A percentile compares a stretch with the other conserved stretches of the same genome.
phyloP scores from a whole-genome alignment of 83 land plant species.

The Larix sibirica region DNA sequence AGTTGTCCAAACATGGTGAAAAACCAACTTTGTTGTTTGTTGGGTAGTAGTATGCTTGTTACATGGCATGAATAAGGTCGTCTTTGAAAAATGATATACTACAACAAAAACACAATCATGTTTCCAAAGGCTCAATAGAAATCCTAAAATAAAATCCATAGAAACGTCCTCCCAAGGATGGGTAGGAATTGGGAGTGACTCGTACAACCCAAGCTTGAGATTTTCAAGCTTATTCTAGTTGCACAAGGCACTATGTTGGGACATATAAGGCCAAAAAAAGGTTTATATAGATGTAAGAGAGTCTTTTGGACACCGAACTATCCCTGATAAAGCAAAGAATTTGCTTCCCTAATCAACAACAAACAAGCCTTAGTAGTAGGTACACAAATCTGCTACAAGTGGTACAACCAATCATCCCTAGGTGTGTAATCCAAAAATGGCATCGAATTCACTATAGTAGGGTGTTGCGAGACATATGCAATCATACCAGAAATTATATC shows the following conservation, averaged over 20 bases:
- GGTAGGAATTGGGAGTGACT: too few species aligned
- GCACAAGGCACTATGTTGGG: not conserved
- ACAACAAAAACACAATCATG: too few species aligned
- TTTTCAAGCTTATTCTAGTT: not conserved
- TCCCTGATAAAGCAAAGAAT: not conserved
- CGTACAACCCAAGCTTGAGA: not conserved
- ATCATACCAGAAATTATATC: not conserved
- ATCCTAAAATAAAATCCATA: too few species aligned
- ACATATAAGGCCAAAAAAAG: not conserved
- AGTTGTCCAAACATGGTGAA: not conserved
- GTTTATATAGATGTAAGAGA: not conserved
- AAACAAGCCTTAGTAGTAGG: too few species aligned
- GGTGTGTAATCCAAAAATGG: not conserved
- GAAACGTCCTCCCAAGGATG: too few species aligned
- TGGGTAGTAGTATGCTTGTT: too few species aligned
- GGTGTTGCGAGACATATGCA: not conserved
- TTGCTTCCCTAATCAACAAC: not conserved
- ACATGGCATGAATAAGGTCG: too few species aligned
- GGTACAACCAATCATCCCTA: not conserved
- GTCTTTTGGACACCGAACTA: not conserved
- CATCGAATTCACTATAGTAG: not conserved
- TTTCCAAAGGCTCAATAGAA: too few species aligned
- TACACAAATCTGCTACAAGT: not conserved
- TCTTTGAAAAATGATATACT: too few species aligned
- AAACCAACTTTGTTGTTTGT: too few species aligned